phyloP scores from a whole-genome alignment of 148 eudicot species.

The Cornus kousa region DNA sequence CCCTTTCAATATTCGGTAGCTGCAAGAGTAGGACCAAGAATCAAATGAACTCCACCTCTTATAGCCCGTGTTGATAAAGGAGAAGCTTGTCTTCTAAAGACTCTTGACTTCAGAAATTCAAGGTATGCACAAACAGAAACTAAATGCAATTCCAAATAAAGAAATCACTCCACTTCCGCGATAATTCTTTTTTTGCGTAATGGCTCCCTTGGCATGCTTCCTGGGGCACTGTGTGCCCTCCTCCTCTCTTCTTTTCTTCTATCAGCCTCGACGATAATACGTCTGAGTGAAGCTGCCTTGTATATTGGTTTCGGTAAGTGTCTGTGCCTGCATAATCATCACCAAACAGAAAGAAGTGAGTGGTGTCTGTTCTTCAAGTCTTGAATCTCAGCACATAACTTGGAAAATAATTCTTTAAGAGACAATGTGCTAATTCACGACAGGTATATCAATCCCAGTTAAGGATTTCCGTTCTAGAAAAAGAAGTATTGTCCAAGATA shows the following conservation, averaged over 20 bases:
- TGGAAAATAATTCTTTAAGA: background rate
- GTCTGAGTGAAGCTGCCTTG: constrained; percentile 53
- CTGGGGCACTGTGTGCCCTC: constrained; percentile 83
- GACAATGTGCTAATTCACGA: background rate
- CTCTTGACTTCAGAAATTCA: background rate
- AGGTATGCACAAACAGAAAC: background rate
- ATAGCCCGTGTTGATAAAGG: background rate
- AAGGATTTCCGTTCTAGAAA: background rate
- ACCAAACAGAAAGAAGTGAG: background rate
- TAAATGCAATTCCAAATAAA: background rate
- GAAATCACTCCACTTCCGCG: constrained; percentile 61
- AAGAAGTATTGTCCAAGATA: background rate
- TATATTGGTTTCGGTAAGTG: constrained; percentile 80
- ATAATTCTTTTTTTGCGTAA: constrained; percentile 63
- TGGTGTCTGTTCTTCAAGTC: background rate
- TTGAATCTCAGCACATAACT: background rate
- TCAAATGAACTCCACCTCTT: background rate
- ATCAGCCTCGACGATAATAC: constrained; percentile 53
- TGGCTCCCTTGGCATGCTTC: constrained; percentile 51
- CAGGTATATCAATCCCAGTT: background rate
- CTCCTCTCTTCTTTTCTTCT: constrained; percentile 75
- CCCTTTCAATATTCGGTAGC: background rate
- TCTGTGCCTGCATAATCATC: constrained; percentile 68
- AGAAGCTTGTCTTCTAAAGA: constrained; percentile 1
- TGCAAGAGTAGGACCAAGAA: background rate